A percentile compares a stretch with the other conserved stretches of the same genome.
These are phyloP conservation scores for Tulasnella sp. DNA, from an alignment of 768 basidiomycete genomes.

Conservation along the genomic window DNA sequence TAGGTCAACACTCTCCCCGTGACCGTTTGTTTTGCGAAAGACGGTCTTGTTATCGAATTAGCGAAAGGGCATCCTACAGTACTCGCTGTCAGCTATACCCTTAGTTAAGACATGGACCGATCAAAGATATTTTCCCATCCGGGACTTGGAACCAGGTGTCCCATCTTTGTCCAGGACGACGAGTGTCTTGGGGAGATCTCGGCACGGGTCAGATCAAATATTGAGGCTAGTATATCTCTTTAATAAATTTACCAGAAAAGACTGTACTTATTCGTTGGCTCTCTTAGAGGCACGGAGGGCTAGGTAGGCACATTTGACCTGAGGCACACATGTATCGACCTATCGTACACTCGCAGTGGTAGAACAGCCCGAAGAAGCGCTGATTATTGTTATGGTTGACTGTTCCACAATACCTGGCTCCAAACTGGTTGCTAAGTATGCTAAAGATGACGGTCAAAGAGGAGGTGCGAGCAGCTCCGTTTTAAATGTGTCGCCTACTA, in stretches of 20 bases:
- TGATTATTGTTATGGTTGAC: neutral
- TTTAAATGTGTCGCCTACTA: neutral
- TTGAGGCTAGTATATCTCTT: neutral
- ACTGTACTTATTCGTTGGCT: neutral
- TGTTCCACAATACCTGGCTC: neutral
- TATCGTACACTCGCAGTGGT: neutral
- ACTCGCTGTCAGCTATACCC: neutral
- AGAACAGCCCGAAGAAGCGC: neutral
- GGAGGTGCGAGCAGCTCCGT: neutral
- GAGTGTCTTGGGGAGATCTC: neutral
- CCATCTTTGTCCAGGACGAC: neutral
- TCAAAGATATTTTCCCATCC: too few species aligned
- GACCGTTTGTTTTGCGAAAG: neutral
- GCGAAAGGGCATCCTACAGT: too few species aligned
- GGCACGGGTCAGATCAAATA: neutral
- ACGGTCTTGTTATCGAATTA: too few species aligned
- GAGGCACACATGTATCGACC: too few species aligned
- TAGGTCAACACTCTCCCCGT: neutral
- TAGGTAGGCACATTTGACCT: neutral
- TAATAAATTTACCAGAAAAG: neutral
- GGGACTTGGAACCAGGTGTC: neutral
- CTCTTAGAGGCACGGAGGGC: neutral
- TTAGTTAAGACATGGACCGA: neutral
- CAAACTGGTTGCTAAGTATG: neutral
- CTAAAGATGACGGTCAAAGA: neutral